Conservation (phyloP, 345 rosid species). For the Reutealis trisperma region DNA sequence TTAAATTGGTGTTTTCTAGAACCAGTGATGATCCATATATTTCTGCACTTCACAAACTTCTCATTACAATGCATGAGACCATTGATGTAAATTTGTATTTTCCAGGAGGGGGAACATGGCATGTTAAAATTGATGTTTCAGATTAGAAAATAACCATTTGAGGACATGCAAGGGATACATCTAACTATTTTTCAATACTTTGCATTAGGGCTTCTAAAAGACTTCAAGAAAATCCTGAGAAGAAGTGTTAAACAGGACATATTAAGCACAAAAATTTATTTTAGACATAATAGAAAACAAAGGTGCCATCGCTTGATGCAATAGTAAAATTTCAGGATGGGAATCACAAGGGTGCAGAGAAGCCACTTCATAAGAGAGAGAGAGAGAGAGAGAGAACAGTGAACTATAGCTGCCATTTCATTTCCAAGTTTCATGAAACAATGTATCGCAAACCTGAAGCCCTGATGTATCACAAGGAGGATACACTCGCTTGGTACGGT, state of each 20-base stretch:
- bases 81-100: neutral
- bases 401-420: neutral
- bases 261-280: neutral
- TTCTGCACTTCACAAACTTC: neutral
- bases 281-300: neutral
- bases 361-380: neutral
- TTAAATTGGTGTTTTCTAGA: too few species aligned
- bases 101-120: neutral
- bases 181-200: neutral
- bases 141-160: neutral
- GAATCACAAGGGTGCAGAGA: neutral
- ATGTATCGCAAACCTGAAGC: conserved; percentile 64
- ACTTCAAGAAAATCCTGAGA: neutral
- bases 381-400: neutral
- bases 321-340: neutral
- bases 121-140: neutral
- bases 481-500: conserved; percentile 68
- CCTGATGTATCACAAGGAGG: conserved; percentile 97
- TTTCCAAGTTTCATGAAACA: conserved; percentile 4
- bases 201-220: neutral
- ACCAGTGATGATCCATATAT: neutral
- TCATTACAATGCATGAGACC: neutral
- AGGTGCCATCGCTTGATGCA: neutral
- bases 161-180: neutral
- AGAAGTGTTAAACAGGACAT: neutral